phyloP scores from a whole-genome alignment of 2,329 filamentous ascomycete genomes.

The Fusarium oligoseptatum region DNA sequence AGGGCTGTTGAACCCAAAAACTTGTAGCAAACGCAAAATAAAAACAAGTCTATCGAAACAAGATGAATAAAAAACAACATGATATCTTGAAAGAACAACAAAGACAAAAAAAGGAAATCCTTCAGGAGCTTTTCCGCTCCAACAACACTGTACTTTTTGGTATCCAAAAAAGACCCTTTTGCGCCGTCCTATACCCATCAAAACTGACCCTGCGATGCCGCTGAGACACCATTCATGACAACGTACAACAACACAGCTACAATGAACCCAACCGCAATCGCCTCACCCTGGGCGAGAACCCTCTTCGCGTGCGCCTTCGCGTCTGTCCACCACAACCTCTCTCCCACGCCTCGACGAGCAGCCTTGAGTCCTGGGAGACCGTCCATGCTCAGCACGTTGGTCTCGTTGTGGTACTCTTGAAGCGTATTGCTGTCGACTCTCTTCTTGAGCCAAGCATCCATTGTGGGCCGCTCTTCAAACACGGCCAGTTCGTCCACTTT shows the following conservation, averaged over 20 bases:
- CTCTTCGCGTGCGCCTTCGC: slow-evolving; percentile 44
- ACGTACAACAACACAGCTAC: slow-evolving; percentile 49
- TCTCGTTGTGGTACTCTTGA: slow-evolving; percentile 67
- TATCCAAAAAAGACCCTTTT: slow-evolving; percentile 36
- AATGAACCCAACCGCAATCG: slow-evolving; percentile 51
- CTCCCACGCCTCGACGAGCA: slow-evolving; percentile 64
- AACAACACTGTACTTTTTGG: slow-evolving; percentile 42
- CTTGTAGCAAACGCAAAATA: slow-evolving; percentile 32
- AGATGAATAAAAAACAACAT: slow-evolving; percentile 23
- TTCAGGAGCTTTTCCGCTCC: slow-evolving; percentile 18
- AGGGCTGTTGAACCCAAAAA: slow-evolving; percentile 41
- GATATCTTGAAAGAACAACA: slow-evolving; percentile 17
- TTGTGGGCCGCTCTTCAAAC: slow-evolving; percentile 67
- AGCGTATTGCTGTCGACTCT: slow-evolving; percentile 63
- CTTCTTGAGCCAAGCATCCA: slow-evolving; percentile 65
- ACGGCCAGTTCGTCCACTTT: slow-evolving; percentile 54
- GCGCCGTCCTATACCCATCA: slow-evolving; percentile 43
- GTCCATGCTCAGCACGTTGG: slow-evolving; percentile 70
- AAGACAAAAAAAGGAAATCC: slow-evolving; percentile 13
- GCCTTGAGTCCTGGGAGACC: slow-evolving; percentile 68
- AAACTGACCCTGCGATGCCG: slow-evolving; percentile 27
- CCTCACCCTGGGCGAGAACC: slow-evolving; percentile 49
- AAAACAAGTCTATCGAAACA: slow-evolving; percentile 44
- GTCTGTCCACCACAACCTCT: slow-evolving; percentile 61
- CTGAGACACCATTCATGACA: slow-evolving; percentile 42